Conservation (phyloP, 495 filamentous ascomycete species). For the Podospora sp. region DNA sequence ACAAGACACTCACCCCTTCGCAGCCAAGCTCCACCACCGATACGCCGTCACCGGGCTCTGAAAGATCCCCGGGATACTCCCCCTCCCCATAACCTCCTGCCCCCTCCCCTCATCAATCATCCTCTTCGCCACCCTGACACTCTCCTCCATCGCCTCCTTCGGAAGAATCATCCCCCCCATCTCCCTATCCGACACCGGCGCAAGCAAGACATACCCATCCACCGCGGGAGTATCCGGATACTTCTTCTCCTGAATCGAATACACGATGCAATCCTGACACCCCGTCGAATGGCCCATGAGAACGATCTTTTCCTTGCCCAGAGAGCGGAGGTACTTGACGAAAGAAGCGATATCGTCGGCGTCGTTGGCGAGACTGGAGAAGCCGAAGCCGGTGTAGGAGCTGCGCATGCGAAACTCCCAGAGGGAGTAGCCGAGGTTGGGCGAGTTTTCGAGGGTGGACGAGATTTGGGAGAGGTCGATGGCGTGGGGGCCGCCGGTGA, state of each 20-base stretch:
- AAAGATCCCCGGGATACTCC: slow-evolving; percentile 52
- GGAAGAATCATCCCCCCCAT: slow-evolving; percentile 31
- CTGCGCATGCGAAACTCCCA: slow-evolving; percentile 45
- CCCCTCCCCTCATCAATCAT: slow-evolving; percentile 56
- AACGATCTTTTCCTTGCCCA: slow-evolving; percentile 9
- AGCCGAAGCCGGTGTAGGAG: slow-evolving; percentile 74
- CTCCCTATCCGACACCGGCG: slow-evolving; percentile 78
- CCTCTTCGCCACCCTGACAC: slow-evolving; percentile 55
- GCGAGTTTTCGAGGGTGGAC: neutral
- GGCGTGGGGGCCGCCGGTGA: slow-evolving; percentile 68
- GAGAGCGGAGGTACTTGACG: slow-evolving; percentile 65
- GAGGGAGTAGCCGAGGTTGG: slow-evolving; percentile 46
- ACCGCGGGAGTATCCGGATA: slow-evolving; percentile 48
- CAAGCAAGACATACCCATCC: slow-evolving; percentile 84
- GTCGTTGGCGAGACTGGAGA: slow-evolving; percentile 66
- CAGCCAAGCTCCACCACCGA: slow-evolving; percentile 69
- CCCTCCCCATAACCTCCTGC: slow-evolving; percentile 60
- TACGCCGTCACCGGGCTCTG: slow-evolving; percentile 63
- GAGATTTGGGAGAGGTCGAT: slow-evolving; percentile 1
- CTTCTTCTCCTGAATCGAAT: slow-evolving; percentile 58
- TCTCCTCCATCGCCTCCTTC: slow-evolving; percentile 50
- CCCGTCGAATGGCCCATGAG: slow-evolving; percentile 70
- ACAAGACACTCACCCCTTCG: slow-evolving; percentile 46
- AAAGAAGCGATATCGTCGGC: slow-evolving; percentile 68
- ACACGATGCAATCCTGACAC: slow-evolving; percentile 80